These are phyloP conservation scores for Pichia sp. DNA, from an alignment of 1,139 yeast species.

Conservation along the genomic window DNA sequence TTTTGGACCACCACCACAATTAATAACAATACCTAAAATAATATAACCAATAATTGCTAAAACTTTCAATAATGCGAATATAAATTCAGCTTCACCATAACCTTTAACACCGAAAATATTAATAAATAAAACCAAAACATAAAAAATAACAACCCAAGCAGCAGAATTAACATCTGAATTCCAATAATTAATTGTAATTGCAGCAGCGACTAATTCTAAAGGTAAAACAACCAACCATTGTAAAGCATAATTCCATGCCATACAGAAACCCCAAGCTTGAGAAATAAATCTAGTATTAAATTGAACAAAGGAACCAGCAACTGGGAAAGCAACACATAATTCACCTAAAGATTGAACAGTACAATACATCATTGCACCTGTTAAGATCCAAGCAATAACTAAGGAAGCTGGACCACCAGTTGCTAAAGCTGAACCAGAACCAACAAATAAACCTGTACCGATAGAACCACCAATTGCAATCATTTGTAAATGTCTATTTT, in stretches of 20 bases:
- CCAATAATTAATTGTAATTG: constrained; percentile 65
- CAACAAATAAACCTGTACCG: constrained; percentile 61
- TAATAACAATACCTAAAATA: constrained; percentile 59
- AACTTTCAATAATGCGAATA: constrained; percentile 53
- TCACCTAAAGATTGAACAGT: constrained; percentile 68
- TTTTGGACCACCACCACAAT: constrained; percentile 62
- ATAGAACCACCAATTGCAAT: constrained; percentile 85
- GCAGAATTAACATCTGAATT: constrained; percentile 47
- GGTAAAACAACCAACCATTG: constrained; percentile 68
- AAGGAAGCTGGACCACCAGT: constrained; percentile 67
- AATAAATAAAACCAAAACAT: constrained; percentile 45
- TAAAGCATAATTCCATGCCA: constrained; percentile 63
- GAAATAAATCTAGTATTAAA: constrained; percentile 59
- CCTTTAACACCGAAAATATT: constrained; percentile 58
- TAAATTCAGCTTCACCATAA: constrained; percentile 63
- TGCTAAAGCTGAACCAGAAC: constrained; percentile 55
- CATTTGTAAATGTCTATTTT: constrained; percentile 66
- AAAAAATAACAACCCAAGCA: constrained; percentile 61
- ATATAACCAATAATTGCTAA: constrained; percentile 60
- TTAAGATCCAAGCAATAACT: constrained; percentile 46
- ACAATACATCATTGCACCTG: constrained; percentile 48
- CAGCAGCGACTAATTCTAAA: constrained; percentile 63
- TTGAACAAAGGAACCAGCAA: constrained; percentile 65
- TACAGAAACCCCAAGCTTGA: constrained; percentile 69
- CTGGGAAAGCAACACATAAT: constrained; percentile 58